Conservation (phyloP, 805 yeast species). For the Torulaspora indica region DNA sequence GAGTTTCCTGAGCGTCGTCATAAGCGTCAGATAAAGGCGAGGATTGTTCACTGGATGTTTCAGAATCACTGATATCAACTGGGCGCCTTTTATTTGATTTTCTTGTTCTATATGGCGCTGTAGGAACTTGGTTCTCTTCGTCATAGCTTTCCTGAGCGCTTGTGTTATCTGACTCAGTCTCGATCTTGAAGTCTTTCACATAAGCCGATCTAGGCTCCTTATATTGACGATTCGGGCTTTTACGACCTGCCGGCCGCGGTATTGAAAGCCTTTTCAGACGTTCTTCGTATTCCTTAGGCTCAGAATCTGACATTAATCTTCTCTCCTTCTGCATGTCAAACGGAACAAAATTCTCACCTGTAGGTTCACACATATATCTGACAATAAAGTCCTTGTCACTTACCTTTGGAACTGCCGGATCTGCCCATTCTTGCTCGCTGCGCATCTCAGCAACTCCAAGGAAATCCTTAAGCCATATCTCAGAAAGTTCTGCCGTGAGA, state of each 20-base stretch:
- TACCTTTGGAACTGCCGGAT: slow-evolving; percentile 38
- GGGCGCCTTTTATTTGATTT: neutral
- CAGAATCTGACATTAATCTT: slow-evolving; percentile 17
- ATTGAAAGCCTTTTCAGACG: slow-evolving; percentile 27
- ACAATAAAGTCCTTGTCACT: slow-evolving; percentile 32
- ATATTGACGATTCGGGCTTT: neutral
- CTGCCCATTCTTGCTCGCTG: slow-evolving; percentile 36
- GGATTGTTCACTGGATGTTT: slow-evolving; percentile 2
- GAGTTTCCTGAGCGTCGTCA: slow-evolving; percentile 13
- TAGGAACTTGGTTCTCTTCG: slow-evolving; percentile 1
- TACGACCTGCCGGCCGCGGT: slow-evolving; percentile 7
- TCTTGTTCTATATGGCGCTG: neutral
- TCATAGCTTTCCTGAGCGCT: slow-evolving; percentile 5
- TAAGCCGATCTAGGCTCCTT: slow-evolving; percentile 1
- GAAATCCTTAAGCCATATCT: slow-evolving; percentile 42
- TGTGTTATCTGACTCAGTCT: slow-evolving; percentile 4
- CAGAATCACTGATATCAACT: neutral
- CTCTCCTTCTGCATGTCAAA: slow-evolving; percentile 24
- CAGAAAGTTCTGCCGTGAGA: slow-evolving; percentile 48
- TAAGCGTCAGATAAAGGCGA: slow-evolving; percentile 13
- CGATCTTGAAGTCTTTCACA: slow-evolving; percentile 9
- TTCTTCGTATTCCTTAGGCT: slow-evolving; percentile 29
- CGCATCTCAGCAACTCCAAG: slow-evolving; percentile 44
- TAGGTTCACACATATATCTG: slow-evolving; percentile 36
- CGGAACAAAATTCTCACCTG: slow-evolving; percentile 24